Conservation (phyloP, 1,139 yeast genomes). For the Nematodospora anomalae region DNA sequence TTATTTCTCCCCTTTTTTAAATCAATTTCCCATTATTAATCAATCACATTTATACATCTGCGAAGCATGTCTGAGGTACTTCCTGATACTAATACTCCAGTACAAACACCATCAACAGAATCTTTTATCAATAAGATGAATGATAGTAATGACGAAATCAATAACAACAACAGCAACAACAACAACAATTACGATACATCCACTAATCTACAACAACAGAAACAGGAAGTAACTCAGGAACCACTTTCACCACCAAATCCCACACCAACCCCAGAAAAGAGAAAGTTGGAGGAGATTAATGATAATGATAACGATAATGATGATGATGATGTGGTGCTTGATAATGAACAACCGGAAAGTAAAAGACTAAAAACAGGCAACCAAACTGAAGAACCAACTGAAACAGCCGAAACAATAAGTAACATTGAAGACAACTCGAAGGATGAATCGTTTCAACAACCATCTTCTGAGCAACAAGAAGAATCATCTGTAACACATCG, state of each 20-base stretch:
- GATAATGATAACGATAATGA: constrained; percentile 5
- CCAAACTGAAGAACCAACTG: constrained; percentile 3
- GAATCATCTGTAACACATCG: background rate
- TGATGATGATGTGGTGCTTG: constrained; percentile 7
- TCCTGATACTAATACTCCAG: constrained; percentile 35
- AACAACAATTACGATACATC: constrained; percentile 4
- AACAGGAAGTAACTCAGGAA: constrained; percentile 18
- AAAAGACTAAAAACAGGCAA: constrained; percentile 6
- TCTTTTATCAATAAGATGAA: constrained; percentile 17
- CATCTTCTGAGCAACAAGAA: constrained; percentile 1
- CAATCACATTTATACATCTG: background rate
- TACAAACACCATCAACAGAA: constrained; percentile 43
- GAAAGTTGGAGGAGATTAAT: constrained; percentile 23
- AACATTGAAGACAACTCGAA: constrained; percentile 1
- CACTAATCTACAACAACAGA: constrained; percentile 6
- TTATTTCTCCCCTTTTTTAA: too few relatives aligned
- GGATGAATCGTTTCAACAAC: constrained; percentile 2
- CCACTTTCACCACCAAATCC: constrained; percentile 51
- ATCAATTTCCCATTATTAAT: too few relatives aligned
- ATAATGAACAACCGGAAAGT: constrained; percentile 1
- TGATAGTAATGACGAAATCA: constrained; percentile 6
- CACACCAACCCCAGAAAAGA: constrained; percentile 45
- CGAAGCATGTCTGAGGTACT: constrained; percentile 20
- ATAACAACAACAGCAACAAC: background rate
- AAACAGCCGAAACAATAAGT: background rate